A percentile compares a stretch with the other conserved stretches of the same genome.
These are phyloP conservation scores for Apiospora aurea DNA, from an alignment of 2,329 filamentous ascomycete species.

Conservation along the genomic window DNA sequence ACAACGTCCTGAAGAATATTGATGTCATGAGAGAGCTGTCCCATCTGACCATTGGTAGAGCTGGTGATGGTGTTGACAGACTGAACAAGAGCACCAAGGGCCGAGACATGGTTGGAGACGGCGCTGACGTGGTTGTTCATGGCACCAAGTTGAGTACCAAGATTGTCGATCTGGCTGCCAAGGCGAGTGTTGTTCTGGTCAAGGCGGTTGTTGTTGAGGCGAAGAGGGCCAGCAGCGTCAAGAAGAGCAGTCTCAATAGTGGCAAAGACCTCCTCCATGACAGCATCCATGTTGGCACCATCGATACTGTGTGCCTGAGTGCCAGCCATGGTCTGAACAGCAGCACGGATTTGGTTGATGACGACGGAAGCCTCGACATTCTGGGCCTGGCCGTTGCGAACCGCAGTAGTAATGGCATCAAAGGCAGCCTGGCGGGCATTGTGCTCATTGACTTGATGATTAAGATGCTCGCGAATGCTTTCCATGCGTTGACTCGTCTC, in stretches of 20 bases:
- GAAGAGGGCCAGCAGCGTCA: slow-evolving; percentile 30
- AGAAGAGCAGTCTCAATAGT: slow-evolving; percentile 36
- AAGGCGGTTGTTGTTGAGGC: slow-evolving; percentile 27
- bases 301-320: slow-evolving; percentile 31
- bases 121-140: slow-evolving; percentile 31
- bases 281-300: slow-evolving; percentile 32
- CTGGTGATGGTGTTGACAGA: slow-evolving; percentile 38
- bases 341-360: slow-evolving; percentile 30
- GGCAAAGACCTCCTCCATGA: slow-evolving; percentile 36
- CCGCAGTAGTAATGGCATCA: slow-evolving; percentile 51
- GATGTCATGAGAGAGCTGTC: slow-evolving; percentile 30
- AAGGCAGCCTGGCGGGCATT: slow-evolving; percentile 38
- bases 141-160: slow-evolving; percentile 36
- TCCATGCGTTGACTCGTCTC: slow-evolving; percentile 35
- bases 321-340: slow-evolving; percentile 48
- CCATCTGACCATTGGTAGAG: slow-evolving; percentile 22
- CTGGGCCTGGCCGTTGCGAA: slow-evolving; percentile 36
- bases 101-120: slow-evolving; percentile 34
- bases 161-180: slow-evolving; percentile 26
- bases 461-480: slow-evolving; percentile 36
- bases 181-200: slow-evolving; percentile 10
- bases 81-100: slow-evolving; percentile 36
- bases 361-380: slow-evolving; percentile 31
- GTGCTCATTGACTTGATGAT: slow-evolving; percentile 38
- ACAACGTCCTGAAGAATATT: slow-evolving; percentile 36